Evolutionary conservation across 805 yeast species (phyloP), one percentile per base, ranked within the genome.

Genomic region (Candida krabiensis): DNA sequence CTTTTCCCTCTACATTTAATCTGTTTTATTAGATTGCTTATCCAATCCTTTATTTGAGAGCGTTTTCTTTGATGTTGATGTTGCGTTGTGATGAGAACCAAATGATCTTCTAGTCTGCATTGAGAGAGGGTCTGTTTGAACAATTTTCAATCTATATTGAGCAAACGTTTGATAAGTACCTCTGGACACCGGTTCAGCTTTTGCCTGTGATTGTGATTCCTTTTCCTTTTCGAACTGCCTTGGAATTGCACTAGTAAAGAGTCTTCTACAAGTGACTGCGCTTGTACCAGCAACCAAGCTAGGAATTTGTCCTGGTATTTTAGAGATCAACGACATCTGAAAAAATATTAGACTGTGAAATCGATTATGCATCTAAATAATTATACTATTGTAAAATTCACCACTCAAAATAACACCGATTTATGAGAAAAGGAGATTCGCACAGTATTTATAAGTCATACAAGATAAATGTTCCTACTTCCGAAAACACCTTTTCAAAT

Each of bases 141-240:
- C 52, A 14, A 55, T 52, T 35, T 52, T 52, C 26, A 56, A 36
- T 40, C 61, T 49, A 50, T 56, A 56, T 36, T 56, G 61, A 2
- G 59, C 58, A 40, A 56, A 56, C 11, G 57, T 37, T 29, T 46
- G 33, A 53, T 42, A 56, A 3, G 53, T 38, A 9, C 55, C 54
- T 9, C 28, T 24, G 5, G 45, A 21, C 8, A 43, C 24, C 11
- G 39, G 26, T 30, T 54, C 43, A 25, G 44, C 43, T 4, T 41
- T 24, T 14, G 55, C 54, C 23, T 41, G 54, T 3, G 51, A 50
- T 34, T 50, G 34, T 17, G 40, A 29, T 27, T 48, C 51, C 2
- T 31, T 16, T 28, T 53, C 56, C n/a, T 45, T 46, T 29, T 52
- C 56, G 29, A 52, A 50, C 21, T 38, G 28, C 30, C 38, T 33